A percentile compares a stretch with the other conserved stretches of the same genome.
Conservation (phyloP, 257 asterid genomes). For the Nicotiana tabacum region DNA sequence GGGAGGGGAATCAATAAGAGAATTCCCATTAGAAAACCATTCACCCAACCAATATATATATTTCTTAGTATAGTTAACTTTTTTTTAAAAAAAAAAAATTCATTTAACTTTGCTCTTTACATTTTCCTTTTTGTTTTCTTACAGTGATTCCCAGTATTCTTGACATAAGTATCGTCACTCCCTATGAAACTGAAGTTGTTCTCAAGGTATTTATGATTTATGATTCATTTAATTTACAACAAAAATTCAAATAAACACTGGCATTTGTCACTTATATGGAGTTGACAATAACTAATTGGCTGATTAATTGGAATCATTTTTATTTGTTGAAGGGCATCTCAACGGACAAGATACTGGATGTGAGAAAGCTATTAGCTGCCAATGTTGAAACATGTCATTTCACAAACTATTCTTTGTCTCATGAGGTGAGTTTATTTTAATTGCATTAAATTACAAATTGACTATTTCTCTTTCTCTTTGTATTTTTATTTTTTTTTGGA, state of each 20-base stretch:
- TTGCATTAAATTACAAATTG: neutral
- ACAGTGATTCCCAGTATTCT: conserved; percentile 81
- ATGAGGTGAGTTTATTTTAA: conserved; percentile 50
- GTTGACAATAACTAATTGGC: neutral
- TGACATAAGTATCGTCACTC: conserved; percentile 72
- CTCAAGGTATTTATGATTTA: conserved; percentile 55
- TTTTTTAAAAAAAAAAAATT: neutral
- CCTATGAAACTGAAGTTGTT: conserved; percentile 72
- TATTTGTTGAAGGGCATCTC: conserved; percentile 69
- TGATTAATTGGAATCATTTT: neutral
- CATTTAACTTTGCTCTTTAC: neutral
- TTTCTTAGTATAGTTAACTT: no score
- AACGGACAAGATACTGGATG: conserved; percentile 92
- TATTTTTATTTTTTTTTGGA: neutral
- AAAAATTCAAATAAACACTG: no score
- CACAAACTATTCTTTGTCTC: conserved; percentile 70
- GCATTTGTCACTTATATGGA: neutral
- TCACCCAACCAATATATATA: neutral
- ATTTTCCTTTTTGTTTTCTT: neutral
- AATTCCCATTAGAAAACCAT: no score
- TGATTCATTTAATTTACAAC: neutral
- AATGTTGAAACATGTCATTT: conserved; percentile 90
- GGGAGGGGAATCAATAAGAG: no score
- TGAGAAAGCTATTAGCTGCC: conserved; percentile 68
- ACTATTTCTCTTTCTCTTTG: neutral